Conservation (phyloP, 2,329 filamentous ascomycete species). For the Rachicladosporium sp. region DNA sequence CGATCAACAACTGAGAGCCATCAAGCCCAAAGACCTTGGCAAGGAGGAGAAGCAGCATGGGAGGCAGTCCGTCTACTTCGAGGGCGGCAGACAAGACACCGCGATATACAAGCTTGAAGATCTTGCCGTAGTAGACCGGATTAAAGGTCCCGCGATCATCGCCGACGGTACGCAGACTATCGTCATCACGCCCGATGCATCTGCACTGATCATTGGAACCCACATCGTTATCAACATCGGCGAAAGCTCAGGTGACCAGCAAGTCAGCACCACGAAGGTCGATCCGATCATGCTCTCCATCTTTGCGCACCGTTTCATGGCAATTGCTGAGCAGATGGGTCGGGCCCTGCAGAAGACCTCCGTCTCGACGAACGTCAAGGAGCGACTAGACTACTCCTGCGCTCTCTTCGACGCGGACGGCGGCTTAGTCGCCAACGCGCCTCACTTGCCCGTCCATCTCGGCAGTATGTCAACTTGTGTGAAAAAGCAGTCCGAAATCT, state of each 20-base stretch:
- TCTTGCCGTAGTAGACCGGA: constrained; percentile 10
- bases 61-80: constrained; percentile 67
- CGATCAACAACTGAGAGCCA: constrained; percentile 65
- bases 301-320: constrained; percentile 47
- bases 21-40: constrained; percentile 47
- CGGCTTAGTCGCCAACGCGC: constrained; percentile 31
- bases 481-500: constrained; percentile 26
- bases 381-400: constrained; percentile 33
- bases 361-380: constrained; percentile 39
- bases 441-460: constrained; percentile 31
- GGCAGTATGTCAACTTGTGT: constrained; percentile 34
- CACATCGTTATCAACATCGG: constrained; percentile 29
- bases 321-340: constrained; percentile 48
- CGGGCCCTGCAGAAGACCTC: constrained; percentile 44
- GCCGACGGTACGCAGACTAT: constrained; percentile 36
- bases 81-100: constrained; percentile 64
- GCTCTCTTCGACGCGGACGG: constrained; percentile 32
- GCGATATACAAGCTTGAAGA: constrained; percentile 30
- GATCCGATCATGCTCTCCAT: constrained; percentile 41
- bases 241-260: background rate
- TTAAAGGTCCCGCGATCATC: constrained; percentile 22
- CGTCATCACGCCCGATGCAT: constrained; percentile 27
- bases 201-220: constrained; percentile 25
- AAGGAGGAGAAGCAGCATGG: constrained; percentile 52
- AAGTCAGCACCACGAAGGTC: constrained; percentile 9